These are phyloP conservation scores for Botrytis galanthina DNA, from an alignment of 2,329 filamentous ascomycete genomes.

Conservation along the genomic window DNA sequence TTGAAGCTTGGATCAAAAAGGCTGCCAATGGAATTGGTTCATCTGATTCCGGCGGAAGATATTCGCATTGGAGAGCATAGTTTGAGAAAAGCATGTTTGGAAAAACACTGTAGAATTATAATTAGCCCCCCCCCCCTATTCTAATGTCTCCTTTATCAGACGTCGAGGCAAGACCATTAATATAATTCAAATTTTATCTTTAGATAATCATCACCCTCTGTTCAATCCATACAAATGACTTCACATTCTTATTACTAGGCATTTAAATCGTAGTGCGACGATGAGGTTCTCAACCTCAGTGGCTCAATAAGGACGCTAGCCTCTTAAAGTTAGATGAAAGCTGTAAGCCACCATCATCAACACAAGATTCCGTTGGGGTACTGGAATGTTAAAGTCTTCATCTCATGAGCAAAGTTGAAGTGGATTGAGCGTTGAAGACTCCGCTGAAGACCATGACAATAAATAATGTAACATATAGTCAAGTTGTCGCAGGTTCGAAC, in stretches of 20 bases:
- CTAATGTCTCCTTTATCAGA: not conserved
- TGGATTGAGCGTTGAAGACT: not conserved
- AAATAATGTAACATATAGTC: not conserved
- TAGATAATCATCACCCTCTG: accelerated
- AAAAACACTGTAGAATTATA: not conserved
- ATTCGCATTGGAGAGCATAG: not conserved
- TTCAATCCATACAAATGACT: not conserved
- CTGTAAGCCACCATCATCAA: not conserved
- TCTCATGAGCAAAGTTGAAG: not conserved
- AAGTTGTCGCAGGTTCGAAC: not conserved
- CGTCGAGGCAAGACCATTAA: not conserved
- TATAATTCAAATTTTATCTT: not conserved
- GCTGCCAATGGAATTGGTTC: not conserved
- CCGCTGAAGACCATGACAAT: not conserved
- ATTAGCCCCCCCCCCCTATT: not conserved
- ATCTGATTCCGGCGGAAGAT: not conserved
- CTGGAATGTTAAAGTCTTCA: not conserved
- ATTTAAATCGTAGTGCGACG: not conserved
- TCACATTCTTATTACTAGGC: not conserved
- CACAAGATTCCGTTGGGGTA: not conserved
- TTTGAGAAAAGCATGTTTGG: not conserved
- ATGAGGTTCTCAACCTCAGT: not conserved
- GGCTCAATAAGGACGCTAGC: not conserved
- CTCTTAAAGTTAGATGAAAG: not conserved
- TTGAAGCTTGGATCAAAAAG: constrained; percentile 27